Evolutionary conservation across 257 asterid genomes (phyloP).

Genomic region (Ophiorrhiza pumila): DNA sequence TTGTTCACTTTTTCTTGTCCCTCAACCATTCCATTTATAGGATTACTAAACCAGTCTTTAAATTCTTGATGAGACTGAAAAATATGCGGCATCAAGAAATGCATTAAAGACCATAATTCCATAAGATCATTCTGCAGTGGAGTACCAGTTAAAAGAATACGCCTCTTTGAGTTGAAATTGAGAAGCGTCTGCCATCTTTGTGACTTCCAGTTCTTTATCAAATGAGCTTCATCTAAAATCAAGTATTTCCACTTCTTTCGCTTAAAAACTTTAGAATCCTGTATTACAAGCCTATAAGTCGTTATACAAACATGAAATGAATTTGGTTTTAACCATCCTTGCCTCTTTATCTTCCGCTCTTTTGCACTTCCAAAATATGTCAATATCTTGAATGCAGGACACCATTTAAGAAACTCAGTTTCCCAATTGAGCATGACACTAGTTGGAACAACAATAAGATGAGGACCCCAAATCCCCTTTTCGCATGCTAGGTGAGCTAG

Average conservation of each 20-base stretch:
- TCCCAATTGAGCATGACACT: constrained; percentile 99
- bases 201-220: constrained; percentile 98
- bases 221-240: constrained; percentile 97
- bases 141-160: constrained; percentile 95
- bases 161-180: constrained; percentile 95
- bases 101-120: constrained; percentile 99
- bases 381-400: constrained; percentile 98
- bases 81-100: constrained; percentile 98
- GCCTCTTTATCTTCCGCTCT: constrained; percentile 90
- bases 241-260: constrained; percentile 98
- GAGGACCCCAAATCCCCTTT: constrained; percentile 99
- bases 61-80: constrained; percentile 99
- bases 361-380: constrained; percentile 99
- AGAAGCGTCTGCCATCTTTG: constrained; percentile 99
- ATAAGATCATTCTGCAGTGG: constrained; percentile 97
- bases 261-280: constrained; percentile 94
- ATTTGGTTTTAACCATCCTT: constrained; percentile 97
- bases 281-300: constrained; percentile 95
- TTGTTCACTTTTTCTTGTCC: constrained; percentile 97
- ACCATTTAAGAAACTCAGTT: constrained; percentile 98
- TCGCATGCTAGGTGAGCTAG: constrained; percentile 98
- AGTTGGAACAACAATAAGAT: constrained; percentile 98
- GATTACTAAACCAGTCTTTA: constrained; percentile 98
- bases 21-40: constrained; percentile 97
- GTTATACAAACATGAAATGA: constrained; percentile 95